Evolutionary conservation across 306 rosid genomes (phyloP).

Genomic region (Cucumis sativus): DNA sequence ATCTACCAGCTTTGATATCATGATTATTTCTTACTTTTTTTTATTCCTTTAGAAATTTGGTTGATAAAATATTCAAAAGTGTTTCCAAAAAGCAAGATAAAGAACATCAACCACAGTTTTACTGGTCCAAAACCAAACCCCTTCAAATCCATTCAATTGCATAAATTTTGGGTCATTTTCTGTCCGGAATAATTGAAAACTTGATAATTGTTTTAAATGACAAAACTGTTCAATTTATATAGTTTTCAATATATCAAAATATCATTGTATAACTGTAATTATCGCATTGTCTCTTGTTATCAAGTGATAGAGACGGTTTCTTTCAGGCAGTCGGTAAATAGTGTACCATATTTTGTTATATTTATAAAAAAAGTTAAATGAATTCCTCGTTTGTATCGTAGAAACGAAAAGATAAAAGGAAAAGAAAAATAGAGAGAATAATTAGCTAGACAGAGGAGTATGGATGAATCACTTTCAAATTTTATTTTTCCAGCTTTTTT

Average conservation of each 20-base stretch:
- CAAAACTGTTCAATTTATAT: too few species aligned
- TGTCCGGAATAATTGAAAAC: not conserved
- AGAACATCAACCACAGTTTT: not conserved
- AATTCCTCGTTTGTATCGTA: not conserved
- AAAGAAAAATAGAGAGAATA: not conserved
- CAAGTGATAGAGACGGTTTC: too few species aligned
- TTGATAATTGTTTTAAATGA: too few species aligned
- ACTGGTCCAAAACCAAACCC: not conserved
- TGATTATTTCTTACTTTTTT: not conserved
- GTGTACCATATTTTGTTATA: too few species aligned
- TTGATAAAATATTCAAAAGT: not conserved
- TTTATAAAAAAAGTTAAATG: too few species aligned
- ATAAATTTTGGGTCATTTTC: not conserved
- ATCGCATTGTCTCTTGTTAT: too few species aligned
- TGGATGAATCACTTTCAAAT: not conserved
- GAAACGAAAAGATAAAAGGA: not conserved
- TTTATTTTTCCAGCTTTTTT: not conserved
- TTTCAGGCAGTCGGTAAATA: too few species aligned
- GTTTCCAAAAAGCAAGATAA: not conserved
- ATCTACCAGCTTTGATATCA: not conserved
- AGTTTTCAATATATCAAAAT: too few species aligned
- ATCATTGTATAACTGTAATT: too few species aligned
- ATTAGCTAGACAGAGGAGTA: not conserved
- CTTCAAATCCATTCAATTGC: not conserved
- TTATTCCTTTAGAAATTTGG: not conserved